Evolutionary conservation across 129 eudicot species (phyloP).

Genomic region (Chrysanthemum seticuspe): DNA sequence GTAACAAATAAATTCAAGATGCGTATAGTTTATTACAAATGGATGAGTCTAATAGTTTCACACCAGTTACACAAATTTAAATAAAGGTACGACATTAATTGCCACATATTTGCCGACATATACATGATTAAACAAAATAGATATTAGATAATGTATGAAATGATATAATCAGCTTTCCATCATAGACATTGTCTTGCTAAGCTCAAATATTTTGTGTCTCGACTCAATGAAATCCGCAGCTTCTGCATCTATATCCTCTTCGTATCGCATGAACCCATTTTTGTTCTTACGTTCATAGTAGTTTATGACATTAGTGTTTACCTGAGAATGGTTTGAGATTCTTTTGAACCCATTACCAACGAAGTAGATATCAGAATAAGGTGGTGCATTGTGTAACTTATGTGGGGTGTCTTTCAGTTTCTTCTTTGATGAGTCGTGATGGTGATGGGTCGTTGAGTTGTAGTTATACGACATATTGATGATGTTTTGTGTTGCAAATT

Average conservation of each 20-base stretch:
- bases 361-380: slow-evolving; percentile 29
- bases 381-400: slow-evolving; percentile 36
- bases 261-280: neutral
- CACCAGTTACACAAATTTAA: neutral
- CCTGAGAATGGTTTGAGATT: slow-evolving; percentile 9
- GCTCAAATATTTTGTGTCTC: slow-evolving; percentile 48
- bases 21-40: too few relatives aligned
- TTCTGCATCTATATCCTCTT: slow-evolving; percentile 49
- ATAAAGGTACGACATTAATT: neutral
- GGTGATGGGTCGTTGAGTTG: too few relatives aligned
- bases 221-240: slow-evolving; percentile 51
- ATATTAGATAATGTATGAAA: neutral
- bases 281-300: slow-evolving; percentile 7
- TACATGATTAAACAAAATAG: neutral
- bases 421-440: slow-evolving; percentile 13
- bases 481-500: neutral
- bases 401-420: slow-evolving; percentile 28
- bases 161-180: slow-evolving; percentile 23
- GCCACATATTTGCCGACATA: neutral
- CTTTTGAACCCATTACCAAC: slow-evolving; percentile 29
- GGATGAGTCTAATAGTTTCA: neutral
- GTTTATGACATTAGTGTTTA: slow-evolving; percentile 15
- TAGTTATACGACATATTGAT: slow-evolving; percentile 22
- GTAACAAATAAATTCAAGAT: too few relatives aligned
- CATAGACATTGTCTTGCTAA: slow-evolving; percentile 37